Base-by-base conservation (phyloP, 306 rosid species). In the Boehmeria nivea region DNA sequence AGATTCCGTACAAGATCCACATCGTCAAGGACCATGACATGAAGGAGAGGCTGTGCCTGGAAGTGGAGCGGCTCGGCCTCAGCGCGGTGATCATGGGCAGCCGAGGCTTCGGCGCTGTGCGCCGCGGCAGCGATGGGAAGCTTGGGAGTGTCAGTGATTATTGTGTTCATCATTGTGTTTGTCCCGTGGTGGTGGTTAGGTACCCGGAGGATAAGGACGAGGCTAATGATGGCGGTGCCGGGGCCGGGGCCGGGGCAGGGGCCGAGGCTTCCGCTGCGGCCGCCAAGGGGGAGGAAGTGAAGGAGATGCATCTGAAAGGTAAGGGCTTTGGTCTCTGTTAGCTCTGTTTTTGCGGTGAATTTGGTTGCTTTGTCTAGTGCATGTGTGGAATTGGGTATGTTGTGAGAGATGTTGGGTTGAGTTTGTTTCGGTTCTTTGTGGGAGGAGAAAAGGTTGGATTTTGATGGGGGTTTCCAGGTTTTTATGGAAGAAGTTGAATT, bases 81-180 rank as follows among this genome's bases (percentile, higher is more conserved):
- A 84, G 87, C 45, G 89, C 99, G 0, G 87, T 91, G 27, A 91
- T 91, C 69, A 91, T 91, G 99, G 99, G 99, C 3, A 91, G 99
- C 59, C 79, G 99, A 1, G 99, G 99, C 0, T 87, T 91, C 3
- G 99, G 99, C 1, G 99, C 99, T 0, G 72, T 52, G 0, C 77
- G 76, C 38, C 91, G 95, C 0, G 99, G 99, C 3, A 82, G 65
- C 12, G 99, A 91, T 19, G 99, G 96, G 0, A 72, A 22, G 76
- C 99, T 91, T 0, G 99, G 99, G 12, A 91, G 99, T 23, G 99
- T 91, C 10, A 91, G 99, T 43, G 99, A 91, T 54, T 91, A 91
- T 18, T 91, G 99, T 27, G 99, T 91, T 0, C 91, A 91, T 57
- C 99, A 91, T 72, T 91, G 95, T 6, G 96, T 87, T 18, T 91